These are phyloP conservation scores for Rhytidiadelphus loreus DNA, from an alignment of 225 moss, liverwort and hornwort genomes.

Conservation along the genomic window DNA sequence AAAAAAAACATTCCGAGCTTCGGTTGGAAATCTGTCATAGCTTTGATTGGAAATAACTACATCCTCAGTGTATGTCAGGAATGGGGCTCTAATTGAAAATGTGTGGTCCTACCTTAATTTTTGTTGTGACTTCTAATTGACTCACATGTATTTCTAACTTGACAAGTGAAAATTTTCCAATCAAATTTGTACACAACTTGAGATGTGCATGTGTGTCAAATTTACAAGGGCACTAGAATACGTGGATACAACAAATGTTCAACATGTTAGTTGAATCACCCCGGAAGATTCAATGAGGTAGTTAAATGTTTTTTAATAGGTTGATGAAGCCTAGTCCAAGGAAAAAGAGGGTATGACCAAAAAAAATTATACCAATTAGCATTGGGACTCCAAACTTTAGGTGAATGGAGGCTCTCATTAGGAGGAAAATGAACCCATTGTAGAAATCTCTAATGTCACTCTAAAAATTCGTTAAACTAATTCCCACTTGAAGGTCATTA, in stretches of 20 bases:
- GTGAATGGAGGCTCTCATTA: neutral
- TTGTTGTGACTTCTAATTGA: too few relatives aligned
- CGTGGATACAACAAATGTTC: neutral
- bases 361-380: neutral
- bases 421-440: too few relatives aligned
- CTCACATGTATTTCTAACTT: neutral
- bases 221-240: neutral
- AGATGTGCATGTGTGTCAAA: neutral
- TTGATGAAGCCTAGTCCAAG: neutral
- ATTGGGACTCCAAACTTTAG: neutral
- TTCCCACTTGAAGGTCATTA: too few relatives aligned
- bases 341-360: neutral
- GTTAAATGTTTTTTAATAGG: neutral
- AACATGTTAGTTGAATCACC: neutral
- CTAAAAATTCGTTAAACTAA: too few relatives aligned
- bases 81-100: too few relatives aligned
- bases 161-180: neutral
- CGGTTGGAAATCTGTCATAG: too few relatives aligned
- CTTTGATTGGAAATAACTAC: too few relatives aligned
- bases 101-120: too few relatives aligned
- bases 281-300: accelerated
- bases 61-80: too few relatives aligned
- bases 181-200: neutral
- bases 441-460: too few relatives aligned
- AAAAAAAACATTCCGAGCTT: too few relatives aligned